Conservation (phyloP, 208 protist species). For the Naegleria lovaniensis region DNA sequence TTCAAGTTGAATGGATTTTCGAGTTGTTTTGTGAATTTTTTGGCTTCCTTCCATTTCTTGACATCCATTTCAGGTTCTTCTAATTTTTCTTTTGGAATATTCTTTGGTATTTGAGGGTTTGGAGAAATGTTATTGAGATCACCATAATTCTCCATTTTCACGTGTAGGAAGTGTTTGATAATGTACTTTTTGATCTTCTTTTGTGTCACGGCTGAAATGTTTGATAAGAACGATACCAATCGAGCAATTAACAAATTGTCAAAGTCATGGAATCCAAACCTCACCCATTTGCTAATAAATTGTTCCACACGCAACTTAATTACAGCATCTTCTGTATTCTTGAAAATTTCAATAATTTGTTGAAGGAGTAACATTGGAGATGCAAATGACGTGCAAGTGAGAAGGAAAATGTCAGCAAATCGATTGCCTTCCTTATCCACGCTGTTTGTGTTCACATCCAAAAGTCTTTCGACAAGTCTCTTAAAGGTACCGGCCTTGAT, state of each 20-base stretch:
- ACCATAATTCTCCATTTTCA: background rate
- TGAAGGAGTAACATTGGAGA: background rate
- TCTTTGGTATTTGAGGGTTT: background rate
- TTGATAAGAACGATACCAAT: background rate
- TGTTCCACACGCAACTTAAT: background rate
- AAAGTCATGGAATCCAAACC: constrained; percentile 20
- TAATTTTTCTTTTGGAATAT: background rate
- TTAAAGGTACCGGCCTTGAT: background rate
- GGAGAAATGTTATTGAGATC: background rate
- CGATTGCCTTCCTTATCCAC: background rate
- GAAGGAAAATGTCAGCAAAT: background rate
- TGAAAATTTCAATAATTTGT: background rate
- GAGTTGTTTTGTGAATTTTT: background rate
- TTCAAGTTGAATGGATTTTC: constrained; percentile 1
- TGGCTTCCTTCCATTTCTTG: background rate
- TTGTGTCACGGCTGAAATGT: background rate
- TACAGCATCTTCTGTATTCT: background rate
- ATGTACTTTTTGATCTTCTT: constrained; percentile 16
- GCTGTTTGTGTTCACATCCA: background rate
- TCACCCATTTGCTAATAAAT: constrained; percentile 16
- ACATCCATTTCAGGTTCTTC: background rate
- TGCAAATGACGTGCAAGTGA: background rate
- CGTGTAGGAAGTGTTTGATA: background rate
- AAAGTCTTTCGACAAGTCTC: background rate
- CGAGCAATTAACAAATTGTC: background rate